phyloP scores from a whole-genome alignment of 164 flowering plant genomes.

The Berberis thunbergii region DNA sequence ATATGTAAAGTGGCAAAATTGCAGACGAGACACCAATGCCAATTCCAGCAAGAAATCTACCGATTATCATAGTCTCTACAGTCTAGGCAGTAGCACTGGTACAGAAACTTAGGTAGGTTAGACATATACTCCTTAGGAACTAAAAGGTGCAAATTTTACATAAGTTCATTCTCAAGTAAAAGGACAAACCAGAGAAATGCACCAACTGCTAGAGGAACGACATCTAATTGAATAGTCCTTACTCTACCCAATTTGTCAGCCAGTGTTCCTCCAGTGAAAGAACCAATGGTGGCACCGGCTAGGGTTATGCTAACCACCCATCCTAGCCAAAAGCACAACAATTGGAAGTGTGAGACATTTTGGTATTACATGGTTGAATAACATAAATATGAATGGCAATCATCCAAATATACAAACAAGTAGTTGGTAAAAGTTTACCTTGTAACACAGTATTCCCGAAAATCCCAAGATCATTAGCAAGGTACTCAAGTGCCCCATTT shows the following conservation, averaged over 20 bases:
- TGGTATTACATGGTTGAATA: no score
- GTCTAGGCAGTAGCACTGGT: slow-evolving; percentile 82
- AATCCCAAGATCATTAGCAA: no score
- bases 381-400: no score
- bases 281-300: slow-evolving; percentile 94
- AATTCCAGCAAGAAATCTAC: slow-evolving; percentile 89
- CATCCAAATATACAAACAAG: no score
- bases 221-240: slow-evolving; percentile 79
- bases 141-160: neutral
- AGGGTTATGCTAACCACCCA: slow-evolving; percentile 92
- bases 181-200: slow-evolving; percentile 71
- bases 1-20: slow-evolving; percentile 94
- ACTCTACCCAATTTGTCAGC: slow-evolving; percentile 97
- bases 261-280: slow-evolving; percentile 92
- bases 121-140: neutral
- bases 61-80: slow-evolving; percentile 84
- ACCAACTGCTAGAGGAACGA: slow-evolving; percentile 87
- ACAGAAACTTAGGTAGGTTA: slow-evolving; percentile 11
- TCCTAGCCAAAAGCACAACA: slow-evolving; percentile 28
- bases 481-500: no score
- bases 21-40: slow-evolving; percentile 98
- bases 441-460: no score
- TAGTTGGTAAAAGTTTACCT: no score
- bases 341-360: no score
- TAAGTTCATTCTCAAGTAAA: neutral